phyloP scores from a whole-genome alignment of 129 eudicot species.

The Escallonia herrerae region DNA sequence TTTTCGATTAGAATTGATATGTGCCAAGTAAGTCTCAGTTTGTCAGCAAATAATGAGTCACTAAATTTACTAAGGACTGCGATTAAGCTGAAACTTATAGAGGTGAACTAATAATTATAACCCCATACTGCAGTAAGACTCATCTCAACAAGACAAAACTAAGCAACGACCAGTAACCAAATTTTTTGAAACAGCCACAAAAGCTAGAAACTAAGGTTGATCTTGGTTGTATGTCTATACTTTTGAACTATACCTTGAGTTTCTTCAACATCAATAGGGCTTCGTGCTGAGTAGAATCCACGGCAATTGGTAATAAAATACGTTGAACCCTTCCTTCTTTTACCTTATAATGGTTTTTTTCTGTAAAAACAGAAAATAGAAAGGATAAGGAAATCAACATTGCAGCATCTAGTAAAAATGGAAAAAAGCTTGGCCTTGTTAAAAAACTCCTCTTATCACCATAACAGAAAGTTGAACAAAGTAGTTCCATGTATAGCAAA shows the following conservation, averaged over 20 bases:
- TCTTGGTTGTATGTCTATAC: not conserved
- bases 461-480: too few species aligned
- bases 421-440: too few species aligned
- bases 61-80: too few species aligned
- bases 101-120: too few species aligned
- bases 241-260: slow-evolving; percentile 65
- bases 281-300: slow-evolving; percentile 75
- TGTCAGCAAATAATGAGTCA: too few species aligned
- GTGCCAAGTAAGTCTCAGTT: too few species aligned
- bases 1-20: too few species aligned
- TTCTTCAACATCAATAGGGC: slow-evolving; percentile 56
- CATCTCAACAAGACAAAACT: not conserved
- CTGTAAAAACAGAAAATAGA: slow-evolving; percentile 14
- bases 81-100: too few species aligned
- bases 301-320: slow-evolving; percentile 48
- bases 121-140: not conserved
- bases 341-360: slow-evolving; percentile 18
- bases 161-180: not conserved
- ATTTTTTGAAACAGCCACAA: not conserved
- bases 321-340: slow-evolving; percentile 45
- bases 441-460: too few species aligned
- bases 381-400: not conserved
- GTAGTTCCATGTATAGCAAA: too few species aligned
- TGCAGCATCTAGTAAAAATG: too few species aligned
- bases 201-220: not conserved